Base-by-base conservation (phyloP, 345 rosid species). In the Eucalyptus viminalis region DNA sequence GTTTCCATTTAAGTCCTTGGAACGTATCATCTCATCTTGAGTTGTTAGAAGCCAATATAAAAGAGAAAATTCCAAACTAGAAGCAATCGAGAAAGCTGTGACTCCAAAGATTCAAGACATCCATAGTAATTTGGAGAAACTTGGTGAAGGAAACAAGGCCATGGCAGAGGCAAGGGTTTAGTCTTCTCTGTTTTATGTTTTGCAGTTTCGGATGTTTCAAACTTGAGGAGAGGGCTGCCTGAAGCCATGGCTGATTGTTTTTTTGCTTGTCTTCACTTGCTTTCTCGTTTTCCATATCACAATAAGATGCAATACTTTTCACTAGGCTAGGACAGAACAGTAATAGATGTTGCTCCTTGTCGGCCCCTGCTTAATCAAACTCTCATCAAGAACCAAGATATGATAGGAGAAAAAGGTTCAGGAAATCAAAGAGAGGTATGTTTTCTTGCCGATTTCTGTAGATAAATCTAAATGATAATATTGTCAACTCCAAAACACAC, bases 361-460 rank as follows among this genome's bases (percentile, higher is more conserved):
- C 53, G 43, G 47, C 51, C 43, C 56, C 89, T 97, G 98, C 90
- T 95, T 62, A 97, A 97, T 87, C 92, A 92, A 80, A 88, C 92
- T 88, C 97, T 95, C 62, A 95, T 98, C 60, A 96, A 95, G 92
- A 92, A 93, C 90, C 98, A 95, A 91, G 95, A 95, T 13, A 88
- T 90, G 60, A 94, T 95, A 96, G 92, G 93, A 13, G 44, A 92
- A 91, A 67, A 95, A 91, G 93, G 93, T 92, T 25, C 93, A 94
- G 92, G 97, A 97, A 93, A 93, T 94, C 85, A 98, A 95, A 92
- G 95, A 95, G 90, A 96, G 98, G 97, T 97, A 90, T 27, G 37
- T 44, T 60, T 58, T 86, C 67, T 88, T 65, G 56, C 25, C 37
- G 81, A 37, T 86, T 85, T 19, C n/a, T 89, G 34, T 47, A 4